Percentiles rank a stretch among this genome's conserved stretches.
phyloP scores from a whole-genome alignment of 306 rosid genomes.

The Quercus gilva region DNA sequence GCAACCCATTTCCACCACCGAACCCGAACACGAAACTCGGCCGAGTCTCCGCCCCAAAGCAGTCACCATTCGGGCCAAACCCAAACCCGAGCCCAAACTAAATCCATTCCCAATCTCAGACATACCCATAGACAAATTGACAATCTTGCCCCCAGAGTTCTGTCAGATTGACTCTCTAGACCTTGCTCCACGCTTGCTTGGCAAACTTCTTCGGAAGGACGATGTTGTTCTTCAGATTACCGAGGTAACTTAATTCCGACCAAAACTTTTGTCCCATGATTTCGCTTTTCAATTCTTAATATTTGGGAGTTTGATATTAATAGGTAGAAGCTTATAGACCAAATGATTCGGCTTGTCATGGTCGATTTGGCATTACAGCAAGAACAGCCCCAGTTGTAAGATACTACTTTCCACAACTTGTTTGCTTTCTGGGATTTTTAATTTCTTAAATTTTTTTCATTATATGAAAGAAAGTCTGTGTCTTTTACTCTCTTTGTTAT shows the following conservation, averaged over 20 bases:
- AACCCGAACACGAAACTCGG: constrained; percentile 13
- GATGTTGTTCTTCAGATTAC: constrained; percentile 86
- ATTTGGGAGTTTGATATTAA: not conserved
- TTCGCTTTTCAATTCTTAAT: no score
- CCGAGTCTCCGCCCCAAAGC: constrained; percentile 30
- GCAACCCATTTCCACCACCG: constrained; percentile 8
- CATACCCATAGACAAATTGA: constrained; percentile 16
- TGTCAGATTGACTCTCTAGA: constrained; percentile 73
- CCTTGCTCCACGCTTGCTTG: constrained; percentile 88
- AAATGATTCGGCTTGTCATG: constrained; percentile 85
- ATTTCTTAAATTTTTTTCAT: no score
- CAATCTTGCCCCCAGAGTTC: constrained; percentile 51
- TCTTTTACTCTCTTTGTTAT: no score
- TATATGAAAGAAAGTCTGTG: no score
- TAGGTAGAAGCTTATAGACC: constrained; percentile 91
- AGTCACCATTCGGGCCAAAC: constrained; percentile 10
- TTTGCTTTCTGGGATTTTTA: not conserved
- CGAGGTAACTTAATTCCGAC: constrained; percentile 44
- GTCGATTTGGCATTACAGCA: constrained; percentile 86
- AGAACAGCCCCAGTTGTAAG: constrained; percentile 93
- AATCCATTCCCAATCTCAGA: constrained; percentile 4
- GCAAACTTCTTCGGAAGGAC: constrained; percentile 74
- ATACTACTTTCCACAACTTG: not conserved
- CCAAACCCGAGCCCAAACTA: constrained; percentile 12
- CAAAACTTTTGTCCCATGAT: no score